Percentiles rank a stretch among this genome's conserved stretches.
Evolutionary conservation across 257 asterid species (phyloP).

Genomic region (Fraxinus americana): DNA sequence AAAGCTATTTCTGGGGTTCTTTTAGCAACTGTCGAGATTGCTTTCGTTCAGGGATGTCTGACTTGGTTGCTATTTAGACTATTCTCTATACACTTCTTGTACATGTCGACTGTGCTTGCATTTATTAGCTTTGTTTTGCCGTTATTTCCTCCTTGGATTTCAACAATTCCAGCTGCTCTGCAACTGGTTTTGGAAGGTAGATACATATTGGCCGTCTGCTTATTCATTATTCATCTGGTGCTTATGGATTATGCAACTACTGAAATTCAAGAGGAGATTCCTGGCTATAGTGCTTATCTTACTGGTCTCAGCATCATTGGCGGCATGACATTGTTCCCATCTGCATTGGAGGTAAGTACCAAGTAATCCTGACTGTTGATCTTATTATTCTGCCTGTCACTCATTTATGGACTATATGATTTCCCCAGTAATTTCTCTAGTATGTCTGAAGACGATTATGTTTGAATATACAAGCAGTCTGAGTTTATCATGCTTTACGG

Average conservation of each 20-base stretch:
- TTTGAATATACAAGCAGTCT: neutral
- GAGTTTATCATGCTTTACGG: neutral
- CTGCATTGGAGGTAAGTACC: slow-evolving; percentile 78
- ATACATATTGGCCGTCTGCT: slow-evolving; percentile 56
- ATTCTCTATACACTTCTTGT: slow-evolving; percentile 75
- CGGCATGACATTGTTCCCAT: slow-evolving; percentile 91
- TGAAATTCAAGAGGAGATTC: slow-evolving; percentile 83
- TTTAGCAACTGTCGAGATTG: slow-evolving; percentile 85
- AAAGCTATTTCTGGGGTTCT: slow-evolving; percentile 87
- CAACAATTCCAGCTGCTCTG: slow-evolving; percentile 83
- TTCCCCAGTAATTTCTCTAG: neutral
- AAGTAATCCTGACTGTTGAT: neutral
- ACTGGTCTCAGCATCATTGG: slow-evolving; percentile 97
- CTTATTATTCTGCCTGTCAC: neutral
- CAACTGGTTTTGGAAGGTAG: slow-evolving; percentile 79
- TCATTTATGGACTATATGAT: neutral
- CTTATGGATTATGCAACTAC: slow-evolving; percentile 83
- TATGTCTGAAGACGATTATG: neutral
- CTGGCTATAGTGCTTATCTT: slow-evolving; percentile 82
- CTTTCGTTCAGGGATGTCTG: slow-evolving; percentile 88
- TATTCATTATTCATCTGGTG: slow-evolving; percentile 66
- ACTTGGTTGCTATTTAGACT: slow-evolving; percentile 91
- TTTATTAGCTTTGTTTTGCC: slow-evolving; percentile 82
- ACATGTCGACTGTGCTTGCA: slow-evolving; percentile 84
- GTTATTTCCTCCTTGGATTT: slow-evolving; percentile 69